A percentile compares a stretch with the other conserved stretches of the same genome.
Evolutionary conservation across 2,329 filamentous ascomycete genomes (phyloP).

Genomic region (Beauveria varroae): DNA sequence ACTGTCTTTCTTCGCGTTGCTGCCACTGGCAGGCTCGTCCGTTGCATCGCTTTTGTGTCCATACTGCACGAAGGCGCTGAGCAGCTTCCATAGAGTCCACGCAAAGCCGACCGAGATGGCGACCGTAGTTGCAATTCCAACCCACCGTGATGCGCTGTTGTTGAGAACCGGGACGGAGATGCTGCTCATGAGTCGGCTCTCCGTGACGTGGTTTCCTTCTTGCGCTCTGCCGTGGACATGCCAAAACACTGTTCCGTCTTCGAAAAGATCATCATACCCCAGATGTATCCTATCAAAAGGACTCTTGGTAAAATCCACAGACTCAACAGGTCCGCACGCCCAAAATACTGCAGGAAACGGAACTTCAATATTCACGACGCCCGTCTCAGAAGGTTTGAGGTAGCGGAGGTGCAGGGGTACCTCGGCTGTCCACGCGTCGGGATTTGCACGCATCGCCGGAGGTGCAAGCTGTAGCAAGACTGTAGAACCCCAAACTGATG

Average conservation of each 20-base stretch:
- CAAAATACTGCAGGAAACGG: slow-evolving; percentile 85
- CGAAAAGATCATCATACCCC: slow-evolving; percentile 81
- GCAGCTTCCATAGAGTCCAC: slow-evolving; percentile 61
- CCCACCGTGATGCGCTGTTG: slow-evolving; percentile 38
- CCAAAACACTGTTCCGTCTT: slow-evolving; percentile 72
- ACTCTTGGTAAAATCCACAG: slow-evolving; percentile 61
- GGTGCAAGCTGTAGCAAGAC: slow-evolving; percentile 66
- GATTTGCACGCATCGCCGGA: slow-evolving; percentile 30
- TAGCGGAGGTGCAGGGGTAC: slow-evolving; percentile 86
- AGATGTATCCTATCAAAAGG: slow-evolving; percentile 80
- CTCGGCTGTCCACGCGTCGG: slow-evolving; percentile 52
- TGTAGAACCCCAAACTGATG: slow-evolving; percentile 69
- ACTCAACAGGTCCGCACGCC: slow-evolving; percentile 67
- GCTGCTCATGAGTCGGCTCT: slow-evolving; percentile 39
- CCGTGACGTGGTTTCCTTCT: slow-evolving; percentile 17
- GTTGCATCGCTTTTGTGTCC: background rate
- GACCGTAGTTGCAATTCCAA: slow-evolving; percentile 48
- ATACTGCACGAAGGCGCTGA: slow-evolving; percentile 23
- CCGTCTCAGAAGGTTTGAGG: slow-evolving; percentile 52
- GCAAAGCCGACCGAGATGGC: slow-evolving; percentile 56
- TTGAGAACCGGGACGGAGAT: slow-evolving; percentile 61
- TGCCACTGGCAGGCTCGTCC: background rate
- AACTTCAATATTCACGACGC: slow-evolving; percentile 48
- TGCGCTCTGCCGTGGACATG: slow-evolving; percentile 52
- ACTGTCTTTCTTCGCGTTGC: background rate